Conservation (phyloP, 768 basidiomycete species). For the Kwoniella dejecticola region DNA sequence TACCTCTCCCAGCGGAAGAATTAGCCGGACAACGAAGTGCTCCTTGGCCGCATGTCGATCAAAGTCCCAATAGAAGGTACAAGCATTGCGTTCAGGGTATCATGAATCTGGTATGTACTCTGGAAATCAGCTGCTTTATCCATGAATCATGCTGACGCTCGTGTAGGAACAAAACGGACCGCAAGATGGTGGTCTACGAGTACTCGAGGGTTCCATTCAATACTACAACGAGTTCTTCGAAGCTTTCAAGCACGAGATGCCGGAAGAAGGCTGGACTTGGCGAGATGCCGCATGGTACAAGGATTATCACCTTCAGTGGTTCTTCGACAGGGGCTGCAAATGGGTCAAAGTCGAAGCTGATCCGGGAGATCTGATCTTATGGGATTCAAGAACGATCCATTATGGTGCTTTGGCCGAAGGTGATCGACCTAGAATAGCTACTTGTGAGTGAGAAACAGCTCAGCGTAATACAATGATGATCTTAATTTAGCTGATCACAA, state of each 20-base stretch:
- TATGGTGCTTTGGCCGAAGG: conserved; percentile 49
- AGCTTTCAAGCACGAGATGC: conserved; percentile 37
- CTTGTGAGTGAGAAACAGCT: conserved; percentile 51
- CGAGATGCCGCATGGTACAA: conserved; percentile 35
- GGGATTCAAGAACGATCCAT: conserved; percentile 43
- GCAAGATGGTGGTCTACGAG: conserved; percentile 56
- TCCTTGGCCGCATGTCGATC: conserved; percentile 45
- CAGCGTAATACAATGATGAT: neutral
- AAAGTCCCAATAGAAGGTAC: conserved; percentile 40
- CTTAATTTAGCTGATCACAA: neutral
- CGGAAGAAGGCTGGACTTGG: conserved; percentile 34
- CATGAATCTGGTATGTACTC: conserved; percentile 3
- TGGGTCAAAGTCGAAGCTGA: conserved; percentile 48
- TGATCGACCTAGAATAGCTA: conserved; percentile 40
- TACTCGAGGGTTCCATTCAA: conserved; percentile 25
- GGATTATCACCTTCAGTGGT: conserved; percentile 46
- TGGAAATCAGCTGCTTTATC: neutral
- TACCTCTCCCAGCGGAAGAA: conserved; percentile 30
- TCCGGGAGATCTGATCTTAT: conserved; percentile 53
- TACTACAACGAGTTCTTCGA: conserved; percentile 30
- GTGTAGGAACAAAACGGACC: conserved; percentile 46
- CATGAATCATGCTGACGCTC: neutral
- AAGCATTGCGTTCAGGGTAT: conserved; percentile 48
- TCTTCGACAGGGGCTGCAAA: conserved; percentile 45
- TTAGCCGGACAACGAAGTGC: neutral